phyloP scores from a whole-genome alignment of 805 yeast genomes.

The Komagataella phaffii region DNA sequence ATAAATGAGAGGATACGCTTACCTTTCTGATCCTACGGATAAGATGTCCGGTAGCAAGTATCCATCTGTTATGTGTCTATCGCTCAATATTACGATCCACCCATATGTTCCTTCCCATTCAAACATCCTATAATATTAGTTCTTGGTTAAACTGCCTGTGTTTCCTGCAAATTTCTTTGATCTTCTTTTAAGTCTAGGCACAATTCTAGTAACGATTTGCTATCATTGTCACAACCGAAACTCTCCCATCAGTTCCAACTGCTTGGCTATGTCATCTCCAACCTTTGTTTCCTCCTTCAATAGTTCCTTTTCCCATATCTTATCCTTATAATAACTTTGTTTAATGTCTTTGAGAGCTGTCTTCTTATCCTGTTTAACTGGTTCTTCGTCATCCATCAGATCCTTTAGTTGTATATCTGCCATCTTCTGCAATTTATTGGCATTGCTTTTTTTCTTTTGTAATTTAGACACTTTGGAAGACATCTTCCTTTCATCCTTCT shows the following conservation, averaged over 20 bases:
- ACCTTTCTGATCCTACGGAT: background rate
- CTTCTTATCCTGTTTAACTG: conserved; percentile 6
- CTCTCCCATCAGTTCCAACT: conserved; percentile 33
- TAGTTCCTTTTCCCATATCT: conserved; percentile 9
- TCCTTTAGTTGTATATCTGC: background rate
- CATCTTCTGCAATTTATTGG: background rate
- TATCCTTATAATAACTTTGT: conserved; percentile 26
- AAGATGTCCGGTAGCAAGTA: background rate
- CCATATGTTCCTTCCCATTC: background rate
- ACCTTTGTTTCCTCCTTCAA: conserved; percentile 17
- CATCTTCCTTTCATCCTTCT: background rate
- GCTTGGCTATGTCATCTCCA: conserved; percentile 28
- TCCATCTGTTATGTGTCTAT: background rate
- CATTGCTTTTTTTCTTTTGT: background rate
- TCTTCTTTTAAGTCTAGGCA: background rate
- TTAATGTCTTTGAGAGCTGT: conserved; percentile 23
- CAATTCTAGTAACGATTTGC: too few relatives aligned
- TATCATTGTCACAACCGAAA: conserved; percentile 16
- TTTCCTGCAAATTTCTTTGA: background rate
- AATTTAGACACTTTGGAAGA: background rate
- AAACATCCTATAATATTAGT: background rate
- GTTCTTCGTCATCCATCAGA: background rate
- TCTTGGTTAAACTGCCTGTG: background rate
- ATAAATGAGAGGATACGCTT: background rate
- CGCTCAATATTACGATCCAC: background rate